A percentile compares a stretch with the other conserved stretches of the same genome.
Evolutionary conservation across 208 protist species (phyloP).

Genomic region (Trypanosoma boissoni): DNA sequence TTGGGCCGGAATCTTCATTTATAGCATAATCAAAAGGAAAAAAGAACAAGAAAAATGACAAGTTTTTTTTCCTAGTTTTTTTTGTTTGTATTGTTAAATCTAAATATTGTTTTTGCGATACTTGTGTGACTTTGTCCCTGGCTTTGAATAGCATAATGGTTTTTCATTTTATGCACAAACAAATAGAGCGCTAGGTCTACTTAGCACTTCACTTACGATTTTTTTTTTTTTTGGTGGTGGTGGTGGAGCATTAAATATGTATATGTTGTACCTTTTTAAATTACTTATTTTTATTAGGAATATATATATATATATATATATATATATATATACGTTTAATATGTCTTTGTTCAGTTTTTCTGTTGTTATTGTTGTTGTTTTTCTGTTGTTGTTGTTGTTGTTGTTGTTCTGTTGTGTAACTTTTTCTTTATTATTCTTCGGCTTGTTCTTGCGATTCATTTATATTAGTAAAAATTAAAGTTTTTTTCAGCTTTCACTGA

Average conservation of each 20-base stretch:
- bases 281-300: conserved; percentile 4
- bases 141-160: no score
- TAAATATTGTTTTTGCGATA: no score
- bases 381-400: neutral
- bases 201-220: no score
- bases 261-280: neutral
- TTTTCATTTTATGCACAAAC: neutral
- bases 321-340: neutral
- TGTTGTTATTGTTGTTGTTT: neutral
- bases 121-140: no score
- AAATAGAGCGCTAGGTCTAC: no score
- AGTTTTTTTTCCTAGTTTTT: no score
- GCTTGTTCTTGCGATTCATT: neutral
- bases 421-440: conserved; percentile 11
- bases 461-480: neutral
- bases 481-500: neutral
- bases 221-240: neutral
- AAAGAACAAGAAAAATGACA: no score
- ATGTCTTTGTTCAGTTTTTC: no score
- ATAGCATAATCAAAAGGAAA: no score
- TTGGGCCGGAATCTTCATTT: no score
- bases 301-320: conserved; percentile 20
- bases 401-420: neutral
- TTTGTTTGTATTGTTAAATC: no score
- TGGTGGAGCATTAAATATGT: no score